Conservation (phyloP, 202 grass and related monocot genomes). For the Setaria italica region DNA sequence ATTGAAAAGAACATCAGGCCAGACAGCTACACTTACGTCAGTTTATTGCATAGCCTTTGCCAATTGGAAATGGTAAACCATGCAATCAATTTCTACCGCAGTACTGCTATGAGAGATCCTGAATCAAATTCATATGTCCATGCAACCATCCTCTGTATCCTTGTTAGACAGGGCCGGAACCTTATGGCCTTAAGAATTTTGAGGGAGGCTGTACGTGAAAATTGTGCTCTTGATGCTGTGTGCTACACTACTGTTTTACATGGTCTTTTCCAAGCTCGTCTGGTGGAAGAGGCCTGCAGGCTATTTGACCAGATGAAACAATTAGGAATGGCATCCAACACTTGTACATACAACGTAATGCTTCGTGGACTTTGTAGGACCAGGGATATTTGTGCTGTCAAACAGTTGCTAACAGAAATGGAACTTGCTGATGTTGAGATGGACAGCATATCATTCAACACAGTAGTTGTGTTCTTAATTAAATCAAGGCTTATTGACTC, state of each 20-base stretch:
- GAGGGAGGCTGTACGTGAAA: constrained; percentile 52
- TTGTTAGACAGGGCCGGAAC: constrained; percentile 66
- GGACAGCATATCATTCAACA: constrained; percentile 80
- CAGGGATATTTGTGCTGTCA: constrained; percentile 62
- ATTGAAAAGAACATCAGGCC: constrained; percentile 63
- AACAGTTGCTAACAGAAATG: constrained; percentile 74
- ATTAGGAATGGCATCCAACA: constrained; percentile 60
- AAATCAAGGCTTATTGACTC: constrained; percentile 53
- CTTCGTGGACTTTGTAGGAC: constrained; percentile 79
- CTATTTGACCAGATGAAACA: constrained; percentile 88
- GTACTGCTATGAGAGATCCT: constrained; percentile 52
- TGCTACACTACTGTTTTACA: constrained; percentile 82
- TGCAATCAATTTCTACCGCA: constrained; percentile 59
- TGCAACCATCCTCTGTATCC: constrained; percentile 65
- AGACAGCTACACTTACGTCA: constrained; percentile 79
- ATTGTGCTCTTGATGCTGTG: constrained; percentile 66
- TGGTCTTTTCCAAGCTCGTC: constrained; percentile 62
- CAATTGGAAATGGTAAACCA: constrained; percentile 51
- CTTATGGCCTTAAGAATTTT: constrained; percentile 60
- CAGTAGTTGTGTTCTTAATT: constrained; percentile 60
- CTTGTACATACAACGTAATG: constrained; percentile 88
- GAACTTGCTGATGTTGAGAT: constrained; percentile 61
- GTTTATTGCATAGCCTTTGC: constrained; percentile 67
- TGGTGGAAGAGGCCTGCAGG: constrained; percentile 67
- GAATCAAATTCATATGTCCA: constrained; percentile 66